Base-by-base conservation (phyloP, 768 basidiomycete genomes). In the Amanita molliuscula region DNA sequence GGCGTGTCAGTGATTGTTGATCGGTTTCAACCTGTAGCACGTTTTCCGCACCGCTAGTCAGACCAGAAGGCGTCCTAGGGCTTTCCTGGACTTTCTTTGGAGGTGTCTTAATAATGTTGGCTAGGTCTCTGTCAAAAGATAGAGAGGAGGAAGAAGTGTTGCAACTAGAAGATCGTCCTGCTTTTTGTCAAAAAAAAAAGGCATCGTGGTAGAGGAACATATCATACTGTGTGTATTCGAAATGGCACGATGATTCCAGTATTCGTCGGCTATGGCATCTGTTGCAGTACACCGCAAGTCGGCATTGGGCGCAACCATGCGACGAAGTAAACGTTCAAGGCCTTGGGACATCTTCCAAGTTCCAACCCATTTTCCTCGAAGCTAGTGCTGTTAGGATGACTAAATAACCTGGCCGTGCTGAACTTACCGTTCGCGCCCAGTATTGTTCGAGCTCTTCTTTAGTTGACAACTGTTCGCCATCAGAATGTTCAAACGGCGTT, bases 361-460 rank as follows among this genome's bases (percentile, higher is more conserved):
- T 35, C 93, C 92, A 10, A 93, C 74, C 93, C 93, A 97, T 59
- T 81, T 82, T 9, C 92, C 92, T 2, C 77, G 75, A 53, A 88
- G 69, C 82, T 86, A 6, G 31, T 47, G 40, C 1, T 28, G n/a
- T 36, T 20, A 44, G 11, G 25, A 48, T 41, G 50, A 21, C 45
- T 29, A 2, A 38, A 16, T 26, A 33, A 21, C 36, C 31, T 26
- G n/a, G 7, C 25, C 5, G 15, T 25, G 48, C 28, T 36, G 11
- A 3, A 65, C 78, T 33, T 52, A 82, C 82, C 2, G 93, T 92
- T 15, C 91, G 78, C 38, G 77, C 69, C 84, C 89, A 95, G 62
- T 99, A 99, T 47, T 75, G 75, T 61, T 90, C 84, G 21, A 95
- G 65, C 55, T 90, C 87, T 37, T 87, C 88, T 58, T 84, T 82